A percentile compares a stretch with the other conserved stretches of the same genome.
Evolutionary conservation across 306 rosid genomes (phyloP).

Genomic region (Fragaria nilgerrensis): DNA sequence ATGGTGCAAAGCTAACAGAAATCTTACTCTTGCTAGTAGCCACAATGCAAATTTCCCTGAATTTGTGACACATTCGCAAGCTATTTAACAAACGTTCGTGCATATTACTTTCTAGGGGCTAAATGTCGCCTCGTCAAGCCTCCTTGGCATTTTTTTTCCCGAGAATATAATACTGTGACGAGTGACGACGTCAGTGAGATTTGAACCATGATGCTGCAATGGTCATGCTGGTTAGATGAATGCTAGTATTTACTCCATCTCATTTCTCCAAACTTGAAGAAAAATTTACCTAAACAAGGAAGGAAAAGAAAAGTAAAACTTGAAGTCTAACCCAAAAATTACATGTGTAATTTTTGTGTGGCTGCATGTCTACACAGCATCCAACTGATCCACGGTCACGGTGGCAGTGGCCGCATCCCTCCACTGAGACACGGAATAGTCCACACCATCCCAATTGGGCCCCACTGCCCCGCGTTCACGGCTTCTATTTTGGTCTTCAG

Average conservation of each 20-base stretch:
- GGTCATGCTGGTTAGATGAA: no score
- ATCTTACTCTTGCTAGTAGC: no score
- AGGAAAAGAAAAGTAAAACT: not conserved
- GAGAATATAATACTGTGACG: no score
- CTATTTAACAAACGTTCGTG: no score
- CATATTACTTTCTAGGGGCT: no score
- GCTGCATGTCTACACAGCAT: not conserved
- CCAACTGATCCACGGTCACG: not conserved
- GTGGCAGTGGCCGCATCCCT: not conserved
- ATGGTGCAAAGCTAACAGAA: not conserved
- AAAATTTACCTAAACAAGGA: not conserved
- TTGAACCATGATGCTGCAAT: no score
- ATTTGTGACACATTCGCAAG: no score
- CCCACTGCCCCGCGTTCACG: not conserved
- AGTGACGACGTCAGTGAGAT: no score
- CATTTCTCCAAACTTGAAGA: not conserved
- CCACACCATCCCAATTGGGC: not conserved
- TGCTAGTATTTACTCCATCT: not conserved
- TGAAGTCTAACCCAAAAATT: not conserved
- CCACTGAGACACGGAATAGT: not conserved
- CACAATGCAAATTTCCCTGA: no score
- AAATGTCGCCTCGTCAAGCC: no score
- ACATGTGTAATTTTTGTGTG: no score
- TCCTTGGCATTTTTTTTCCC: no score
- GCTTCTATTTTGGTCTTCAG: not conserved